phyloP scores from a whole-genome alignment of 768 basidiomycete species.

The Baorangia bicolor region DNA sequence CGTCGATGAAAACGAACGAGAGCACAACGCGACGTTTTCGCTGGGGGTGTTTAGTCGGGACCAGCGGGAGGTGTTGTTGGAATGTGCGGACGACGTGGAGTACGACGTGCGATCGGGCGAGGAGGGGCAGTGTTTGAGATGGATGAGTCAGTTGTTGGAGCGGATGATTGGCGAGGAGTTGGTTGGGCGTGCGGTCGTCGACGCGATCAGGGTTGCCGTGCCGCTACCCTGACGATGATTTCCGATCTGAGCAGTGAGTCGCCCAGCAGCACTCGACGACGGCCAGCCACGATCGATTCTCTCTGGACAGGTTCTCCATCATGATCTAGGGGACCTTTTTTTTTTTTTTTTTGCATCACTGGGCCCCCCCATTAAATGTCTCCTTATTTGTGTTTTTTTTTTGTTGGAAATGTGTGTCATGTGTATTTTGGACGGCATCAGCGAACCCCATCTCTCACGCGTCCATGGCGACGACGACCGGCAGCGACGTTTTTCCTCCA shows the following conservation, averaged over 20 bases:
- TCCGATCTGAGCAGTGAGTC: constrained; percentile 3
- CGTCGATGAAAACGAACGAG: constrained; percentile 15
- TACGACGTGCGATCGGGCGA: constrained; percentile 5
- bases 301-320: background rate
- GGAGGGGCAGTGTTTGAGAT: constrained; percentile 9
- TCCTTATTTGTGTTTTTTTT: background rate
- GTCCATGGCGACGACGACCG: background rate
- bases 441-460: background rate
- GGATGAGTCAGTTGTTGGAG: constrained; percentile 23
- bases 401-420: background rate
- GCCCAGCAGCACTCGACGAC: background rate
- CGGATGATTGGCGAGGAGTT: constrained; percentile 13
- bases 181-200: constrained; percentile 9
- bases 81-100: constrained; percentile 26
- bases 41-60: constrained; percentile 23
- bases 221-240: constrained; percentile 1
- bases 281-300: background rate
- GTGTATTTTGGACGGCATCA: background rate
- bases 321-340: background rate
- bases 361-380: background rate
- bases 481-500: background rate
- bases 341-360: background rate
- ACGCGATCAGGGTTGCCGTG: constrained; percentile 10
- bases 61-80: constrained; percentile 27
- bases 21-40: constrained; percentile 8